Evolutionary conservation across 2,329 filamentous ascomycete species (phyloP), one percentile per base, ranked within the genome.

Genomic region (Penicillium sp.): DNA sequence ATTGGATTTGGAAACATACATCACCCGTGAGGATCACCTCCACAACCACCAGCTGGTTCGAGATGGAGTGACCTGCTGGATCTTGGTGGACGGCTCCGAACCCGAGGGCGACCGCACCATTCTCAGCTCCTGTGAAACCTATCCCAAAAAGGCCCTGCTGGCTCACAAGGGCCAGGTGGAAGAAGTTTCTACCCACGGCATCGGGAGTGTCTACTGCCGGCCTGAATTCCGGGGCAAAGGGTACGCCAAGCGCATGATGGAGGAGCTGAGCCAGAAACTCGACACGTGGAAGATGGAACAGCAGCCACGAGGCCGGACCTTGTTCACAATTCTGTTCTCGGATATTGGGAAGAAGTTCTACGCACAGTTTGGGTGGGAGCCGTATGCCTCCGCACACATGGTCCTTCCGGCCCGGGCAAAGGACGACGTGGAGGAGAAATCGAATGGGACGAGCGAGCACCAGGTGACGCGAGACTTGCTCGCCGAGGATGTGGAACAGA

Each of bases 331-430:
- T 6, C 75, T 96, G 7, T 95, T 84, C 68, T 95, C 89, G 7
- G 88, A 94, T 60, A 90, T 94, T 54, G 88, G 90, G 18, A 86
- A 88, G 73, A 73, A 74, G 35, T 96, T 90, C 69, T 96, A 96
- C 70, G 80, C 85, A 3, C 76, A 75, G 29, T 76, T 82, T 54
- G 89, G 89, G 39, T 96, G 90, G 90, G 76, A 81, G 42, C 77
- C 83, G 0, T 90, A 85, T 59, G 75, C 79, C 18, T 91, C 87
- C 49, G 75, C 78, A 1, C 90, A 95, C 65, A 75, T 94, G 38
- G 75, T 78, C 29, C 78, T 94, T 47, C 70, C 74, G 9, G 73
- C 78, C 1, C 53, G 68, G 11, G 51, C 59, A 4, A 43, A 25
- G 40, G 56, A 57, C 3, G 29, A 32, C 29, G 11, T 11, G 36